A percentile compares a stretch with the other conserved stretches of the same genome.
phyloP scores from a whole-genome alignment of 768 basidiomycete species.

The Podaxis sp. region DNA sequence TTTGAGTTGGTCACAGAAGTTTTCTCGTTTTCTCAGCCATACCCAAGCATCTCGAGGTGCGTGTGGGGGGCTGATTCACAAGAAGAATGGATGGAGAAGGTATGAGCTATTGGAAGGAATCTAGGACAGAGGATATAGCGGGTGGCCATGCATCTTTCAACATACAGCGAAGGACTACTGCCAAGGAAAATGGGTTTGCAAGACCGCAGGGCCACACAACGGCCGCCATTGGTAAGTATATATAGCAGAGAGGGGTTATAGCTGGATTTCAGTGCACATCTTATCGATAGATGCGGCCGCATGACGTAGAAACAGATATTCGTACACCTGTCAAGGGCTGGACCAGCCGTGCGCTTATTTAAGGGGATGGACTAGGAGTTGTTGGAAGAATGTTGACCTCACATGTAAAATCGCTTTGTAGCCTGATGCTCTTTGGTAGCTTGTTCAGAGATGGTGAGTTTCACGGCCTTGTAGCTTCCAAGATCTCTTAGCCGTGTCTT shows the following conservation, averaged over 20 bases:
- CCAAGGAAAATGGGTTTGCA: not conserved
- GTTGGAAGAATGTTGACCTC: not conserved
- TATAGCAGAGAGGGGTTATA: not conserved
- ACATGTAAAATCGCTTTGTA: constrained; percentile 10
- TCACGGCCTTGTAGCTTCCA: not conserved
- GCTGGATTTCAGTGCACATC: not conserved
- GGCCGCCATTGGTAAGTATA: not conserved
- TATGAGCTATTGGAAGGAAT: too few species aligned
- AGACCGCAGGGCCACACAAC: not conserved
- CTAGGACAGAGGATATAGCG: not conserved
- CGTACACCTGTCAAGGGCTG: constrained; percentile 7
- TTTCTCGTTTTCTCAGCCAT: not conserved
- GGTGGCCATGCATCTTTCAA: not conserved
- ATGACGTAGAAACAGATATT: not conserved
- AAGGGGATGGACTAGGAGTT: not conserved
- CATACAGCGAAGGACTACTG: not conserved
- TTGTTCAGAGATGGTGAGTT: not conserved
- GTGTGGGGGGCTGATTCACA: too few species aligned
- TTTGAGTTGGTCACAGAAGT: not conserved
- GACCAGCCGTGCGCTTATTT: not conserved
- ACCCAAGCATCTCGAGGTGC: not conserved
- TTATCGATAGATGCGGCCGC: not conserved
- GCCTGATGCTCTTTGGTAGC: not conserved
- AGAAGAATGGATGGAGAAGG: too few species aligned
- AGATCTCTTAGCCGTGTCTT: constrained; percentile 6